These are phyloP conservation scores for Sarocladium oryzae DNA, from an alignment of 2,329 filamentous ascomycete species.

Conservation along the genomic window DNA sequence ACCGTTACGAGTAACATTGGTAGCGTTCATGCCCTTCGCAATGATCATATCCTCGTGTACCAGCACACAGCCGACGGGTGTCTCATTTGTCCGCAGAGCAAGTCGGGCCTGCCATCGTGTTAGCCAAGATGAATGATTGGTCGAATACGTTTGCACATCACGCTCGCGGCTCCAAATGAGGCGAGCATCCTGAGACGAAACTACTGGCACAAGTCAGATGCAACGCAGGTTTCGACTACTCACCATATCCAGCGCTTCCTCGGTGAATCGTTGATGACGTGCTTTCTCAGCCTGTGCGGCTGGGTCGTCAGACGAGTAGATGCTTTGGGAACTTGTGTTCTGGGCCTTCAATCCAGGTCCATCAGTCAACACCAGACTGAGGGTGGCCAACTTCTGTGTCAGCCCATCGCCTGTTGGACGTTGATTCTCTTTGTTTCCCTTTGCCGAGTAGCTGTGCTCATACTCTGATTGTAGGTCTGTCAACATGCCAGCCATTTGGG, in stretches of 20 bases:
- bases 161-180: too few species aligned
- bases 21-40: slow-evolving; percentile 92
- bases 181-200: too few species aligned
- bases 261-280: slow-evolving; percentile 58
- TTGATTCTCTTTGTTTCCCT: neutral
- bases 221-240: slow-evolving; percentile 17
- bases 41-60: slow-evolving; percentile 75
- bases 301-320: slow-evolving; percentile 18
- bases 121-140: neutral
- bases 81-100: slow-evolving; percentile 81
- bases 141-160: too few species aligned
- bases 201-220: too few species aligned
- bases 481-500: neutral
- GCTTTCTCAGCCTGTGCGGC: slow-evolving; percentile 25
- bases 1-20: slow-evolving; percentile 83
- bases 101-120: slow-evolving; percentile 61
- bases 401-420: neutral
- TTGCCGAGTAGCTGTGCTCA: neutral
- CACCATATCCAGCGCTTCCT: slow-evolving; percentile 82
- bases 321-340: neutral
- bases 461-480: neutral
- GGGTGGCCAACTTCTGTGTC: neutral
- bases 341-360: neutral
- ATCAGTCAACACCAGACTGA: neutral
- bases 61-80: slow-evolving; percentile 92